phyloP scores from a whole-genome alignment of 176 grass and related monocot species.

The Aechmea fasciata region DNA sequence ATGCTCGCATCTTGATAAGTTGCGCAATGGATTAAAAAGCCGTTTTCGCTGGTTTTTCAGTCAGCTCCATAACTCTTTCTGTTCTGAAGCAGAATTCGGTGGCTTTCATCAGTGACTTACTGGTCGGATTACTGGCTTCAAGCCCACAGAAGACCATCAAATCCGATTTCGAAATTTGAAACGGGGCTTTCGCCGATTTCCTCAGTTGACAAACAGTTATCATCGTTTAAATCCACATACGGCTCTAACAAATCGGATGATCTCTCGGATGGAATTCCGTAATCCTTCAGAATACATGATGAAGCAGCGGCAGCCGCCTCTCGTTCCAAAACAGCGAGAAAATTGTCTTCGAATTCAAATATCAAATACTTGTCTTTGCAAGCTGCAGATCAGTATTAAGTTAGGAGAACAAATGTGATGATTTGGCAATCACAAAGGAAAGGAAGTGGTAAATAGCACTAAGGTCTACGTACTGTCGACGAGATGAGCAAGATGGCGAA shows the following conservation, averaged over 20 bases:
- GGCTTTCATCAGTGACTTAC: not conserved
- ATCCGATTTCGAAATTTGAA: conserved; percentile 71
- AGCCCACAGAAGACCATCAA: conserved; percentile 88
- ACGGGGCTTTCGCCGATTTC: conserved; percentile 80
- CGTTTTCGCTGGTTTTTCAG: no score
- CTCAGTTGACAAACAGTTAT: conserved; percentile 30
- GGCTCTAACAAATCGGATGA: conserved; percentile 59
- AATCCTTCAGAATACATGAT: conserved; percentile 64
- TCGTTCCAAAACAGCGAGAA: conserved; percentile 69
- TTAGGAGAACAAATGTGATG: not conserved
- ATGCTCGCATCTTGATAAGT: no score
- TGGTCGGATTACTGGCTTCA: conserved; percentile 22
- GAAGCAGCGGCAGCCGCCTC: conserved; percentile 48
- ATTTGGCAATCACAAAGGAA: not conserved
- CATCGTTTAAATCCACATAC: conserved; percentile 39
- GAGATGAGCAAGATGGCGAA: conserved; percentile 85
- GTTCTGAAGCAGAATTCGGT: not conserved
- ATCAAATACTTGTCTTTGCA: conserved; percentile 90
- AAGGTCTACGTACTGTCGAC: conserved; percentile 65
- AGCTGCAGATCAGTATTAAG: conserved; percentile 30
- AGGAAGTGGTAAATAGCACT: not conserved
- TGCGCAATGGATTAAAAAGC: no score
- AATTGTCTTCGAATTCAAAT: conserved; percentile 96
- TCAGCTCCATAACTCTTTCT: not conserved
- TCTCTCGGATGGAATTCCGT: conserved; percentile 69